A percentile compares a stretch with the other conserved stretches of the same genome.
Evolutionary conservation across 306 rosid species (phyloP).

Genomic region (Betula pendula): DNA sequence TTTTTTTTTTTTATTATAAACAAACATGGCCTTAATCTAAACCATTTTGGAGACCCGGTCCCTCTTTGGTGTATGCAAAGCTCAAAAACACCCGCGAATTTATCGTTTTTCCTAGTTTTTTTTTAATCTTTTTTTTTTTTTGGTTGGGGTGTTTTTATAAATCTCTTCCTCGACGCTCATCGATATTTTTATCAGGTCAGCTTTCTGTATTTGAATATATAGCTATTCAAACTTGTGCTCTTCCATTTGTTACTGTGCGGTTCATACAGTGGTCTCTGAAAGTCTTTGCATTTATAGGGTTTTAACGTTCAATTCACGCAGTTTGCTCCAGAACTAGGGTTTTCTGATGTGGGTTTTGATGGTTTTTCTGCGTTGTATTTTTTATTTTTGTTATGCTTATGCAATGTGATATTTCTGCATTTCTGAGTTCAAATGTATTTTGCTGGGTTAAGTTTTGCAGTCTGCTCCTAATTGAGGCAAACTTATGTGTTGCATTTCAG

Average conservation of each 20-base stretch:
- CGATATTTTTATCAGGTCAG: slow-evolving; percentile 5
- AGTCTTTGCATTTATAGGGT: slow-evolving; percentile 10
- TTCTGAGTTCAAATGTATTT: not conserved
- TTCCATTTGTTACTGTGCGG: not conserved
- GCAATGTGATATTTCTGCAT: not conserved
- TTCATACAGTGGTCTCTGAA: not conserved
- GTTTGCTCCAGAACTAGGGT: slow-evolving; percentile 25
- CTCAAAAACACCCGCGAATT: slow-evolving; percentile 16
- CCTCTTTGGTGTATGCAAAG: not conserved
- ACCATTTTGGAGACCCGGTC: not conserved
- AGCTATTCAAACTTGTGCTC: not conserved
- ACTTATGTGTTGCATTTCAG: not conserved
- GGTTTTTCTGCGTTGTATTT: not conserved
- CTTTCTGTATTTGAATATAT: not conserved
- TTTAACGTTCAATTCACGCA: slow-evolving; percentile 12
- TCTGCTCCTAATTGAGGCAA: not conserved
- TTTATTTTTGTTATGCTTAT: not conserved
- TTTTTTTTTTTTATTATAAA: not conserved
- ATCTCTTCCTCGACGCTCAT: not conserved
- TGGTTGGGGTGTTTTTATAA: not conserved
- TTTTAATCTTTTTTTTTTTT: not conserved
- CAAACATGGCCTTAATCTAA: not conserved
- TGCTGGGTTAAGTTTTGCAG: not conserved
- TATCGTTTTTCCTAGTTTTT: not conserved
- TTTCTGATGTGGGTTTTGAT: slow-evolving; percentile 23